Conservation (phyloP, 495 filamentous ascomycete species). For the Aspergillus kassunensis region DNA sequence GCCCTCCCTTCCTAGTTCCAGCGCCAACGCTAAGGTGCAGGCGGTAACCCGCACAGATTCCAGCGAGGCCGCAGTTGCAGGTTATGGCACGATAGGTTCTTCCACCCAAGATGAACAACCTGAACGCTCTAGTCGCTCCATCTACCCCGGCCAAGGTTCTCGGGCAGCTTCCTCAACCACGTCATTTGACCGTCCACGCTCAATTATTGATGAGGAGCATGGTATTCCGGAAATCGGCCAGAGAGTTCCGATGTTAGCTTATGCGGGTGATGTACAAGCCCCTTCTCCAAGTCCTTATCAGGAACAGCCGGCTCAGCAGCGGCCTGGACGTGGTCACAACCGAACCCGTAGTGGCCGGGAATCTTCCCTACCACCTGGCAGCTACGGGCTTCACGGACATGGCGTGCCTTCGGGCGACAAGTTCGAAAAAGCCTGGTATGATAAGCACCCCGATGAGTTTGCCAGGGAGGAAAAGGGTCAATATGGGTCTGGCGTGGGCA, state of each 20-base stretch:
- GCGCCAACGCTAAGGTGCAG: conserved; percentile 74
- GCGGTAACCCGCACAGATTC: conserved; percentile 87
- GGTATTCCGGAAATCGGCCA: conserved; percentile 89
- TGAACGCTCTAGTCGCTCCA: conserved; percentile 49
- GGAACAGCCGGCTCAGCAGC: conserved; percentile 49
- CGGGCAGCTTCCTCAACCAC: conserved; percentile 52
- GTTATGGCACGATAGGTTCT: conserved; percentile 64
- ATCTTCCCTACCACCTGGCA: conserved; percentile 63
- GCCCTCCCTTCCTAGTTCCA: conserved; percentile 72
- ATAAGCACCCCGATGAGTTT: conserved; percentile 79
- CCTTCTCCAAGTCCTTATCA: conserved; percentile 74
- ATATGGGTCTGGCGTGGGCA: conserved; percentile 59
- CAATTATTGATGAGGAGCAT: conserved; percentile 62
- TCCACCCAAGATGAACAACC: conserved; percentile 55
- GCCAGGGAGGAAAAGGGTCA: conserved; percentile 68
- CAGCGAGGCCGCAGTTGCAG: conserved; percentile 72
- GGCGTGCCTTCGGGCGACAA: conserved; percentile 63
- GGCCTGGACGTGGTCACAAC: conserved; percentile 61
- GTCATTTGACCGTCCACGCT: conserved; percentile 47
- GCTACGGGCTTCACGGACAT: conserved; percentile 85
- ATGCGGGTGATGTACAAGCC: conserved; percentile 95
- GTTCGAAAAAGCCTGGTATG: conserved; percentile 83
- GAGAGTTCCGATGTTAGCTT: conserved; percentile 88
- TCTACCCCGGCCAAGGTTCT: conserved; percentile 41
- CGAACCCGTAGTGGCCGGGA: conserved; percentile 60